Percentiles rank a stretch among this genome's conserved stretches.
Evolutionary conservation across 331 rosid genomes (phyloP).

Genomic region (Telfairia occidentalis): DNA sequence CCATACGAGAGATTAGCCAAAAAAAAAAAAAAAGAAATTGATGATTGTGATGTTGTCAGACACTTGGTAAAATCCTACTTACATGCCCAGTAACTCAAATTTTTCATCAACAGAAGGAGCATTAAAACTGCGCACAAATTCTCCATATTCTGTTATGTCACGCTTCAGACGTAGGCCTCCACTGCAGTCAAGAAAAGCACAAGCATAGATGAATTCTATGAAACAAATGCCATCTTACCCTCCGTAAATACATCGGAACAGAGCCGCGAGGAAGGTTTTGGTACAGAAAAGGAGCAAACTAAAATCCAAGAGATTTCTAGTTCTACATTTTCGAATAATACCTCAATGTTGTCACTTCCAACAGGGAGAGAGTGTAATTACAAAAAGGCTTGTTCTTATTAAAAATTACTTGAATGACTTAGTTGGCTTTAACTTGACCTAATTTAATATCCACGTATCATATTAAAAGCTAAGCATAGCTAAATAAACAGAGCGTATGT

Average conservation of each 20-base stretch:
- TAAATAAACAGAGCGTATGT: background rate
- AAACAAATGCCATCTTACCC: background rate
- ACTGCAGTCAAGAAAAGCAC: constrained; percentile 28
- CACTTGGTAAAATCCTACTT: constrained; percentile 24
- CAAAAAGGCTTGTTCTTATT: background rate
- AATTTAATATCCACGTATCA: background rate
- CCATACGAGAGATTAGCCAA: constrained; percentile 23
- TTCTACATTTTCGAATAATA: background rate
- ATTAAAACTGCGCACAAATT: constrained; percentile 86
- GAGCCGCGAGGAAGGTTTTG: background rate
- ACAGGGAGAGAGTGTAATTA: background rate
- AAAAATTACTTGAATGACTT: background rate
- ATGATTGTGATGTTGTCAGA: background rate
- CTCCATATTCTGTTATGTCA: constrained; percentile 98
- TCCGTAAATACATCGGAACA: background rate
- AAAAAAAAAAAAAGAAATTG: too few species aligned
- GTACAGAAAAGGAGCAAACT: background rate
- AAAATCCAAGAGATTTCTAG: background rate
- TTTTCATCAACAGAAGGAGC: constrained; percentile 89
- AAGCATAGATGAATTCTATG: background rate
- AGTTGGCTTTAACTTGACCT: background rate
- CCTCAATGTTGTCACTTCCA: background rate
- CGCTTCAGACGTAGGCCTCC: constrained; percentile 97
- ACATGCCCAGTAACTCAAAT: constrained; percentile 95
- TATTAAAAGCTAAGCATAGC: background rate